phyloP scores from a whole-genome alignment of 495 filamentous ascomycete genomes.

The Talaromyces liani region DNA sequence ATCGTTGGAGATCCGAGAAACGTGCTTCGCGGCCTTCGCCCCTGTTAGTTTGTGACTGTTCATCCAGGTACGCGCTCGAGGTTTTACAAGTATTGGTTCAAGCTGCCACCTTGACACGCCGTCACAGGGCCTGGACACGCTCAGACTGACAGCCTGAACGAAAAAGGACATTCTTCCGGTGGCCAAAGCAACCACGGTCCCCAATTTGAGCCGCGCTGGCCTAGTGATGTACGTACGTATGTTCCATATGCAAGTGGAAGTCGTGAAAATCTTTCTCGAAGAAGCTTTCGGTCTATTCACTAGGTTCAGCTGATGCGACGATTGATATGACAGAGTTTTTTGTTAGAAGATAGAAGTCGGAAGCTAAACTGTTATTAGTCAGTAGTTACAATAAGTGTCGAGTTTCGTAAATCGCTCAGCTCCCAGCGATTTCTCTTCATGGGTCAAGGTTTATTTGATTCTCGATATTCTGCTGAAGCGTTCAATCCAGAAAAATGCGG shows the following conservation, averaged over 20 bases:
- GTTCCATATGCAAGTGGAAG: neutral
- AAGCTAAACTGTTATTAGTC: neutral
- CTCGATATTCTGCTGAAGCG: neutral
- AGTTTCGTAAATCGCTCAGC: neutral
- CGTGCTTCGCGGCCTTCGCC: neutral
- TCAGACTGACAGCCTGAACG: neutral
- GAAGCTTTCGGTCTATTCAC: neutral
- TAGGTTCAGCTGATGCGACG: neutral
- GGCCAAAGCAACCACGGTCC: neutral
- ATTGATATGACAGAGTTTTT: neutral
- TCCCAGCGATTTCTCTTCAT: neutral
- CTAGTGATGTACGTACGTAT: neutral
- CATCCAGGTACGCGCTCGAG: neutral
- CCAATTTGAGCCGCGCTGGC: neutral
- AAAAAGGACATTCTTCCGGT: neutral
- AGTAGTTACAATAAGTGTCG: neutral
- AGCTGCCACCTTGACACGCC: neutral
- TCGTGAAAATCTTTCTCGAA: neutral
- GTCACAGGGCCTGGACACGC: neutral
- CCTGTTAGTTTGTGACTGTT: neutral
- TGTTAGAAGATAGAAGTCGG: neutral
- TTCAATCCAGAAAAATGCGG: neutral
- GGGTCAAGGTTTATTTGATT: neutral
- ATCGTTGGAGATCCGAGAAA: neutral
- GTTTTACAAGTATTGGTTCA: neutral